Evolutionary conservation across 2,329 filamentous ascomycete genomes (phyloP).

Genomic region (Fusarium gaditjirri): DNA sequence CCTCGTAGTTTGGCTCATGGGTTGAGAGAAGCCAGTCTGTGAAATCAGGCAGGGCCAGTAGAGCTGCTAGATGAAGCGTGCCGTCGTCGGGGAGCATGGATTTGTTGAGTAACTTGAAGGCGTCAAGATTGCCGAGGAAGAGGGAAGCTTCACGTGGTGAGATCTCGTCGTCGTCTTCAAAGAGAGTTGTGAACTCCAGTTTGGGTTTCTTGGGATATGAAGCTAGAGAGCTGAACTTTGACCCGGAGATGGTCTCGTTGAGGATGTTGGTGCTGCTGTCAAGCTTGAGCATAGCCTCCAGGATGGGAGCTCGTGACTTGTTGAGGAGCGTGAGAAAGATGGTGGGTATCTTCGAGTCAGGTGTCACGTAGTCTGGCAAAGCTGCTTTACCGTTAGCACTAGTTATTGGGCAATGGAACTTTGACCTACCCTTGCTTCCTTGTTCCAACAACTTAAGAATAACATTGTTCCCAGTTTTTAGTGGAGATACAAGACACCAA

Average conservation of each 20-base stretch:
- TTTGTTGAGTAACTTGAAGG: neutral
- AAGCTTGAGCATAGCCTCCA: neutral
- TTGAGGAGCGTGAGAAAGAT: slow-evolving; percentile 6
- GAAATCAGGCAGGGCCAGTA: slow-evolving; percentile 8
- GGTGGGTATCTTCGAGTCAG: neutral
- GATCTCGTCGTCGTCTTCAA: slow-evolving; percentile 23
- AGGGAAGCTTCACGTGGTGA: slow-evolving; percentile 9
- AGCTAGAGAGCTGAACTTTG: slow-evolving; percentile 15
- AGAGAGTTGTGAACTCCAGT: slow-evolving; percentile 7
- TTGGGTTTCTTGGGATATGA: neutral
- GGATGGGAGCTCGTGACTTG: neutral
- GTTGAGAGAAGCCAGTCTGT: slow-evolving; percentile 9
- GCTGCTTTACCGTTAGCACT: neutral
- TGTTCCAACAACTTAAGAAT: neutral
- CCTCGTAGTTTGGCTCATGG: slow-evolving; percentile 17
- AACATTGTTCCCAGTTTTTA: neutral
- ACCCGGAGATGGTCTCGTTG: slow-evolving; percentile 13
- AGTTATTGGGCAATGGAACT: fast-evolving
- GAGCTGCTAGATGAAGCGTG: slow-evolving; percentile 17
- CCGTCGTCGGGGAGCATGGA: neutral
- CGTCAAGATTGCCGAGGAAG: slow-evolving; percentile 12
- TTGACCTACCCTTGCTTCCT: neutral
- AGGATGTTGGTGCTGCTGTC: neutral
- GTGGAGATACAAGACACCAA: slow-evolving; percentile 2
- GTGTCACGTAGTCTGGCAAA: neutral